Conservation (phyloP, 495 filamentous ascomycete species). For the Astrothelium subdiscretum region DNA sequence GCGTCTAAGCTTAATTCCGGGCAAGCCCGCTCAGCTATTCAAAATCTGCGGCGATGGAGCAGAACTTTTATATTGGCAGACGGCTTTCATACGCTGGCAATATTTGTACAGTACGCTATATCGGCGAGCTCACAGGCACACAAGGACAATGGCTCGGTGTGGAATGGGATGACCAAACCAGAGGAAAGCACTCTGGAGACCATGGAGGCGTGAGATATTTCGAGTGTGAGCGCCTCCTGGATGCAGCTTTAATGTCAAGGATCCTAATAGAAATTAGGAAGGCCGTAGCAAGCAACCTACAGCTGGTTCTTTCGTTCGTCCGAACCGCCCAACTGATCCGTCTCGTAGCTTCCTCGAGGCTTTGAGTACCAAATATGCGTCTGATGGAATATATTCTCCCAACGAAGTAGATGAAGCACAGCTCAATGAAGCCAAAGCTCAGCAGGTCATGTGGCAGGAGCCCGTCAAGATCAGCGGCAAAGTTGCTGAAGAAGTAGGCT, state of each 20-base stretch:
- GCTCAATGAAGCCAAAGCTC: slow-evolving; percentile 10
- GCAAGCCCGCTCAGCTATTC: neutral
- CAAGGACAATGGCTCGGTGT: slow-evolving; percentile 82
- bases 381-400: slow-evolving; percentile 30
- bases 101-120: slow-evolving; percentile 74
- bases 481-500: slow-evolving; percentile 87
- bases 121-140: slow-evolving; percentile 65
- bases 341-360: slow-evolving; percentile 66
- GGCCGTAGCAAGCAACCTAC: slow-evolving; percentile 54
- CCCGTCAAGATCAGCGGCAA: slow-evolving; percentile 69
- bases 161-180: slow-evolving; percentile 81
- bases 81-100: slow-evolving; percentile 64
- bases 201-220: slow-evolving; percentile 75
- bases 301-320: slow-evolving; percentile 77
- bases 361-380: slow-evolving; percentile 69
- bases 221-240: slow-evolving; percentile 44
- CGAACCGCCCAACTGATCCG: slow-evolving; percentile 55
- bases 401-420: slow-evolving; percentile 19
- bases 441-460: slow-evolving; percentile 19
- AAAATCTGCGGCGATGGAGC: neutral
- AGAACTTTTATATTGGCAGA: slow-evolving; percentile 45
- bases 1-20: neutral
- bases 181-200: slow-evolving; percentile 84
- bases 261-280: slow-evolving; percentile 23
- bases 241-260: neutral